phyloP scores from a whole-genome alignment of 2,329 filamentous ascomycete species.

The Chlorencoelia australis region DNA sequence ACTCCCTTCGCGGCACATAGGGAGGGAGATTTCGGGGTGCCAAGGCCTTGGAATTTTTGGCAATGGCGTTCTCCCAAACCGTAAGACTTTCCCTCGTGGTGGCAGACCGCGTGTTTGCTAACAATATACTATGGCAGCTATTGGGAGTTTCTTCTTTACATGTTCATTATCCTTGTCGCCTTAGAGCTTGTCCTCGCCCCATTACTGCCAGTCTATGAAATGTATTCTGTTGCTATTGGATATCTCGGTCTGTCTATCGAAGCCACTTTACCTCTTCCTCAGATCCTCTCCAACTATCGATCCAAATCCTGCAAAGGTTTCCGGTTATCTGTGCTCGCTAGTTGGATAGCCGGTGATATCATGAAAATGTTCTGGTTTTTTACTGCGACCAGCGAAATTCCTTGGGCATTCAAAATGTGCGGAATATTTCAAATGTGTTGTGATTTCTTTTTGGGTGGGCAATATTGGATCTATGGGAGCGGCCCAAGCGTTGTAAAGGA shows the following conservation, averaged over 20 bases:
- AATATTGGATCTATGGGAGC: conserved; percentile 62
- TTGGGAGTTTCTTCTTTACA: conserved; percentile 67
- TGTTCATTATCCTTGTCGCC: conserved; percentile 49
- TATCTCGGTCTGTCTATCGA: conserved; percentile 70
- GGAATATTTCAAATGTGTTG: conserved; percentile 73
- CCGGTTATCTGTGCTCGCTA: conserved; percentile 62
- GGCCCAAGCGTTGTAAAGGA: conserved; percentile 26
- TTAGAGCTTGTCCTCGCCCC: conserved; percentile 59
- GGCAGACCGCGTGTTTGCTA: background rate
- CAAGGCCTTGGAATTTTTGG: conserved; percentile 70
- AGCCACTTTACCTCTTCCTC: conserved; percentile 71
- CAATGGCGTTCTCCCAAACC: conserved; percentile 66
- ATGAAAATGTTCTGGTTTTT: conserved; percentile 90
- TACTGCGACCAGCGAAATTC: conserved; percentile 58
- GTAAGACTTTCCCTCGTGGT: conserved; percentile 27
- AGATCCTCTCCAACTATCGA: conserved; percentile 62
- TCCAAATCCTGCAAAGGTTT: conserved; percentile 67
- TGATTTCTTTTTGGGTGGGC: conserved; percentile 63
- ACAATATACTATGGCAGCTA: conserved; percentile 39
- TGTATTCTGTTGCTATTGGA: conserved; percentile 60
- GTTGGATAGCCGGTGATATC: conserved; percentile 69
- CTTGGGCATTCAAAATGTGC: conserved; percentile 71
- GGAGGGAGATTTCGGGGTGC: conserved; percentile 28
- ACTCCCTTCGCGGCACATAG: conserved; percentile 47
- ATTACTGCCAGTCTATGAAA: conserved; percentile 44